Evolutionary conservation across 768 basidiomycete genomes (phyloP).

Genomic region (Auriscalpium orientale): DNA sequence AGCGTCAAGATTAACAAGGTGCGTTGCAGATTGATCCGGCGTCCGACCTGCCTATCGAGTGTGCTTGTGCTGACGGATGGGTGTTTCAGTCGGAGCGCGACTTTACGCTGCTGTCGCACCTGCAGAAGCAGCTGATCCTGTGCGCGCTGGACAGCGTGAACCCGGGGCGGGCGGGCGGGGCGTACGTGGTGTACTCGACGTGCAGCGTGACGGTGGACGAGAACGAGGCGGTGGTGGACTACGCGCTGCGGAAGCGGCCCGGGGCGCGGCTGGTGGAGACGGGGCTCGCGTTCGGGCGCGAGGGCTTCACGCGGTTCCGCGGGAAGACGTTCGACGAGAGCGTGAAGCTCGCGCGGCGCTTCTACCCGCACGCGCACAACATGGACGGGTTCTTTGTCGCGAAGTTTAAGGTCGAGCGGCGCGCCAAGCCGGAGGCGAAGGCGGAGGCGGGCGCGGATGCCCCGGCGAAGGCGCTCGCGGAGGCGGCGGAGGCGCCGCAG

Average conservation of each 20-base stretch:
- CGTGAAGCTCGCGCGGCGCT: conserved; percentile 75
- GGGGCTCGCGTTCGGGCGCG: conserved; percentile 86
- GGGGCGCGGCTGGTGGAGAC: conserved; percentile 89
- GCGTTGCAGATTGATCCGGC: conserved; percentile 5
- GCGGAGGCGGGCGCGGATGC: conserved; percentile 23
- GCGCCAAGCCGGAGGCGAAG: conserved; percentile 40
- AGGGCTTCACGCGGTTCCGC: conserved; percentile 84
- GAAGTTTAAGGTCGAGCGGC: conserved; percentile 92
- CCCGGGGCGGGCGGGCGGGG: conserved; percentile 84
- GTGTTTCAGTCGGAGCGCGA: conserved; percentile 77
- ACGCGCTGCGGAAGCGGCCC: conserved; percentile 90
- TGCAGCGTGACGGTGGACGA: conserved; percentile 98
- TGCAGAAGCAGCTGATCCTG: conserved; percentile 96
- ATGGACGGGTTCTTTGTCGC: conserved; percentile 99
- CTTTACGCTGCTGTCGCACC: conserved; percentile 90
- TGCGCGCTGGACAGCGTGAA: conserved; percentile 96
- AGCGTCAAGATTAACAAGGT: conserved; percentile 99
- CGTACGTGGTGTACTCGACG: conserved; percentile 94
- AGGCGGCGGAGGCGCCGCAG: conserved; percentile 18
- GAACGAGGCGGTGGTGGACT: conserved; percentile 97
- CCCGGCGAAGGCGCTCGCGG: conserved; percentile 21
- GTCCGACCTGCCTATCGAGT: neutral
- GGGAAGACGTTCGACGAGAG: conserved; percentile 85
- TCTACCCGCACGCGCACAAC: conserved; percentile 97
- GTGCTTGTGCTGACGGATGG: neutral